Evolutionary conservation across 2,329 filamentous ascomycete genomes (phyloP).

Genomic region (Cladophialophora carrionii): DNA sequence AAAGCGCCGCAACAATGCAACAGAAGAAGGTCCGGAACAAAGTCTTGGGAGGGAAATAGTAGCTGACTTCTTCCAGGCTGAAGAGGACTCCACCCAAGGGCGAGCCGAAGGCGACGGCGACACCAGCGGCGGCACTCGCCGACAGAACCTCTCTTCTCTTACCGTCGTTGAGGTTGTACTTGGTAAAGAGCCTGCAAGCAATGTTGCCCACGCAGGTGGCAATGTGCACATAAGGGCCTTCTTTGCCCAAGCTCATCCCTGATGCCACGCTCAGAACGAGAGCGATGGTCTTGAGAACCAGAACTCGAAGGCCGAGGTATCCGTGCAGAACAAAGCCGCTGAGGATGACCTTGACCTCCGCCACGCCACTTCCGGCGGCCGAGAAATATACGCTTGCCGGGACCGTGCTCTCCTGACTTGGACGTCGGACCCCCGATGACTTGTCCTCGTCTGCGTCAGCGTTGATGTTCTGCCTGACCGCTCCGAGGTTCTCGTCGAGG

Average conservation of each 20-base stretch:
- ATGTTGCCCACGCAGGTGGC: conserved; percentile 95
- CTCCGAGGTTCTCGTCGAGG: conserved; percentile 88
- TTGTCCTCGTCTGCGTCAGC: conserved; percentile 53
- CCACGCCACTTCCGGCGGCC: conserved; percentile 92
- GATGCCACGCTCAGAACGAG: conserved; percentile 88
- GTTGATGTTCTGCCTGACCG: conserved; percentile 47
- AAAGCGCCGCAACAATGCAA: conserved; percentile 86
- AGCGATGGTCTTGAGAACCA: conserved; percentile 80
- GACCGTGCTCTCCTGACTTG: conserved; percentile 42
- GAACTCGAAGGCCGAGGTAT: conserved; percentile 84
- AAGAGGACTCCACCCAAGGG: conserved; percentile 90
- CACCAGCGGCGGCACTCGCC: conserved; percentile 85
- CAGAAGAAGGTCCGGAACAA: conserved; percentile 98
- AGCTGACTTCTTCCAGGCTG: conserved; percentile 90
- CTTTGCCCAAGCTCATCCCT: conserved; percentile 90
- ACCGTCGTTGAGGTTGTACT: conserved; percentile 91
- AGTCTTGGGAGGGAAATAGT: conserved; percentile 97
- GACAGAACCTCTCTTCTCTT: conserved; percentile 94
- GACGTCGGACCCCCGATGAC: conserved; percentile 45
- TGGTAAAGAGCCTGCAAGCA: conserved; percentile 86
- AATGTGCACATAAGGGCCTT: conserved; percentile 96
- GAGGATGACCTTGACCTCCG: conserved; percentile 96
- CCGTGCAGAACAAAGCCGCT: conserved; percentile 96
- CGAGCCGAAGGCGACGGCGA: conserved; percentile 91
- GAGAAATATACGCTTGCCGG: conserved; percentile 75